Percentiles rank a stretch among this genome's conserved stretches.
Evolutionary conservation across 202 grass and related monocot genomes (phyloP).

Genomic region (Sporobolus alterniflorus): DNA sequence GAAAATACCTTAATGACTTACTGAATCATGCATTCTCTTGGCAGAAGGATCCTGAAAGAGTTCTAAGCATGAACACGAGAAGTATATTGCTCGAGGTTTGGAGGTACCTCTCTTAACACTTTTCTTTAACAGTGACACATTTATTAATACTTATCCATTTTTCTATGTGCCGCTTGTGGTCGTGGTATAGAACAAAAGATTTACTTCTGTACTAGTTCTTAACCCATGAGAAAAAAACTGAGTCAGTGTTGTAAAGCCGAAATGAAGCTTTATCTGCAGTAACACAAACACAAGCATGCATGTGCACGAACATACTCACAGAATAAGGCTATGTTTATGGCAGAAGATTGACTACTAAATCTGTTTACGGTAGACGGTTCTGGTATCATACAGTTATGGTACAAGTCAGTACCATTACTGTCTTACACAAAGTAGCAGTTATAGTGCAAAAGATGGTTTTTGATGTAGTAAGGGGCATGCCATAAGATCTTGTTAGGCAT

Average conservation of each 20-base stretch:
- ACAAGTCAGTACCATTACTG: background rate
- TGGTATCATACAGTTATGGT: background rate
- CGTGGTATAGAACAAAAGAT: slow-evolving; percentile 6
- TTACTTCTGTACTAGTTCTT: background rate
- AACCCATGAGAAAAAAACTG: background rate
- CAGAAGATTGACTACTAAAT: too few species aligned
- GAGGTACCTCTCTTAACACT: slow-evolving; percentile 62
- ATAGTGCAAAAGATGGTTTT: background rate
- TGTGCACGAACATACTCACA: background rate
- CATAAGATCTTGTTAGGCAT: too few species aligned
- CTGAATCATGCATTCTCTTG: slow-evolving; percentile 27
- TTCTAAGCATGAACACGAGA: slow-evolving; percentile 78
- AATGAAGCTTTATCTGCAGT: background rate
- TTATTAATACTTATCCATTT: background rate
- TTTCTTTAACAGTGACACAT: background rate
- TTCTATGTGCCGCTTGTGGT: background rate
- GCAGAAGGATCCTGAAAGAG: slow-evolving; percentile 84
- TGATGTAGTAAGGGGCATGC: background rate
- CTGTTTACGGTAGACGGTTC: too few species aligned
- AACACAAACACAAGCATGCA: background rate
- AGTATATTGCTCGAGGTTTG: slow-evolving; percentile 77
- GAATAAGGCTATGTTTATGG: background rate
- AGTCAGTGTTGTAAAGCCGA: background rate
- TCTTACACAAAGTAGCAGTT: background rate
- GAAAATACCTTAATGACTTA: background rate